These are phyloP conservation scores for Symmetrospora coprosmae DNA, from an alignment of 768 basidiomycete species.

Conservation along the genomic window DNA sequence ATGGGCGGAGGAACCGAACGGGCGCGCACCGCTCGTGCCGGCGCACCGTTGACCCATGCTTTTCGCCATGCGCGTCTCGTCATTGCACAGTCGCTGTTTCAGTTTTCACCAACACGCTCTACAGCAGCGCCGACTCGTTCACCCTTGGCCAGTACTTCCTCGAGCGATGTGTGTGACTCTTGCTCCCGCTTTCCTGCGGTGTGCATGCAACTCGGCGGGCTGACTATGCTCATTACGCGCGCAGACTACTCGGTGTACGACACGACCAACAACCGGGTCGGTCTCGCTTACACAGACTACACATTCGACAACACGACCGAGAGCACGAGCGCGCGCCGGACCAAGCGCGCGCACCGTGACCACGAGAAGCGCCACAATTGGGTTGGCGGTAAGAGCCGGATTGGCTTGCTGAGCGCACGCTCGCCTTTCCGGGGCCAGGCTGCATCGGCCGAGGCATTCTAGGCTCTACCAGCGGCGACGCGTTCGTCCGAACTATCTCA, in stretches of 20 bases:
- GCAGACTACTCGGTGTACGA: slow-evolving; percentile 2
- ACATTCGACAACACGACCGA: slow-evolving; percentile 16
- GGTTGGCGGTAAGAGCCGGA: not conserved
- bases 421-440: slow-evolving; percentile 15
- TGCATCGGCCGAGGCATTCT: no score
- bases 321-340: not conserved
- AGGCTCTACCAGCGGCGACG: no score
- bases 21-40: no score
- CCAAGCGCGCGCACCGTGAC: slow-evolving; percentile 1
- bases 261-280: not conserved
- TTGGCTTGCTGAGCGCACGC: not conserved
- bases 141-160: slow-evolving; percentile 16
- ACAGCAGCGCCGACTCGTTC: not conserved
- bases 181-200: not conserved
- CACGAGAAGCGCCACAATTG: slow-evolving; percentile 3
- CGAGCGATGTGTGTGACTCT: slow-evolving; percentile 10
- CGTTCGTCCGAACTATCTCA: no score
- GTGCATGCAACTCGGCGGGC: not conserved
- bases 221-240: not conserved
- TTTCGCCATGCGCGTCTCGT: no score
- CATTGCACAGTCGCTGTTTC: no score
- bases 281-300: slow-evolving; percentile 11
- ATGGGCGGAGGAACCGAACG: no score
- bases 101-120: not conserved
- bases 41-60: no score